A percentile compares a stretch with the other conserved stretches of the same genome.
These are phyloP conservation scores for Fragaria ananassa DNA, from an alignment of 306 rosid genomes.

Conservation along the genomic window DNA sequence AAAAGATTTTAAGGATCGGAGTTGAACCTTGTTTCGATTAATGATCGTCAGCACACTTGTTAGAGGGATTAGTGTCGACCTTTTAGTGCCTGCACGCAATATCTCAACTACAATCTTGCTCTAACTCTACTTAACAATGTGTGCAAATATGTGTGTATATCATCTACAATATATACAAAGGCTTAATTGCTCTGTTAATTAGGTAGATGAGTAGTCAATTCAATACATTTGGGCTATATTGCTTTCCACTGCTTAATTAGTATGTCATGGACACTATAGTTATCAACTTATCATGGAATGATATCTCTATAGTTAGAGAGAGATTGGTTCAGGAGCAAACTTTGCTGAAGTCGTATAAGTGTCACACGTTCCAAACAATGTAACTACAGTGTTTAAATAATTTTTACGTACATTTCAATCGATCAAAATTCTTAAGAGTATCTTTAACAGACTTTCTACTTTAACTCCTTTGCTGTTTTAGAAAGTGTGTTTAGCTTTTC, in stretches of 20 bases:
- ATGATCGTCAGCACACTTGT: neutral
- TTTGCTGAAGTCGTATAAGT: neutral
- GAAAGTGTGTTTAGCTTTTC: too few species aligned
- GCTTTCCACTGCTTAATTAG: too few species aligned
- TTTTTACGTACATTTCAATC: too few species aligned
- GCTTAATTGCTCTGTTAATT: neutral
- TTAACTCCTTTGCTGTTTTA: too few species aligned
- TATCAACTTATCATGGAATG: too few species aligned
- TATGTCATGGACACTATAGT: too few species aligned
- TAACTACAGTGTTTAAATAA: too few species aligned
- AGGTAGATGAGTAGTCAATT: neutral
- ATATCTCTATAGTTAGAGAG: neutral
- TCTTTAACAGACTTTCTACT: too few species aligned
- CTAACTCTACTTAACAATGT: neutral
- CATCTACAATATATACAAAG: neutral
- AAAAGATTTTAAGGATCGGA: neutral
- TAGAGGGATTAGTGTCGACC: neutral
- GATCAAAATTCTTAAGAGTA: too few species aligned
- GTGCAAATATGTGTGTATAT: neutral
- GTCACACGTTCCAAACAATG: too few species aligned
- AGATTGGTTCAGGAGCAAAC: neutral
- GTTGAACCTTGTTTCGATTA: neutral
- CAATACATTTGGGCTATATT: neutral
- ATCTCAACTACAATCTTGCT: neutral
- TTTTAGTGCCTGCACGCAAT: neutral